Evolutionary conservation across 208 protist species (phyloP), one percentile per base, ranked within the genome.

Genomic region (Wallacemonas sp.): DNA sequence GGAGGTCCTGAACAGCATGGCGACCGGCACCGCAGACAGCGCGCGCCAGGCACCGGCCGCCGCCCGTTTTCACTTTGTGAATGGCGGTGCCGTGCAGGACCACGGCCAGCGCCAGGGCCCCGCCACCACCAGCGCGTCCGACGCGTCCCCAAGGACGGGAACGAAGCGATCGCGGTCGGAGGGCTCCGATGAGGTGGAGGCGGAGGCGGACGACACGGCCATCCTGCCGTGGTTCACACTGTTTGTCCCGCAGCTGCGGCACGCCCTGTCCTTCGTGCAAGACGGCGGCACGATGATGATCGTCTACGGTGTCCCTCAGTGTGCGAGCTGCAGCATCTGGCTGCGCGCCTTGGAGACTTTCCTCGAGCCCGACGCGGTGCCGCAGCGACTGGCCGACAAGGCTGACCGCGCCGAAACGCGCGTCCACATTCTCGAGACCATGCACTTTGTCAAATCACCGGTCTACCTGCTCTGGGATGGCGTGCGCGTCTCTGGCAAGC

Each of bases 31-130:
- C 11, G 12, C 20, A 20, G 25, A 64, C 4, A 10, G 10, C 16
- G 7, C 23, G 38, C 42, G 42, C 25, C n/a, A n/a, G n/a, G n/a
- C n/a, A n/a, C n/a, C n/a, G n/a, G n/a, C n/a, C n/a, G n/a, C n/a
- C n/a, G n/a, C n/a, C n/a, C n/a, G n/a, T n/a, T 93, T 88, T 50
- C 63, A 76, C 61, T 93, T 93, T 54, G 84, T 93, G 22, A 93
- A 93, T 68, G 76, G 82, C 29, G 87, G 87, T n/a, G 87, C 87
- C 1, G 87, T 93, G 44, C 80, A 83, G 44, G 87, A 93, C 42
- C 73, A 93, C 61, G 87, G 87, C 0, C 87, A 93, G 65, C 87
- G 87, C 8, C 68, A 69, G 20, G 48, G 39, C 33, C 18, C 8
- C 32, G 36, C n/a, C 31, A 18, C 16, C 11, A 39, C n/a, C 12